Percentiles rank a stretch among this genome's conserved stretches.
These are phyloP conservation scores for Debaryomyces tyrocola DNA, from an alignment of 805 yeast species.

Conservation along the genomic window DNA sequence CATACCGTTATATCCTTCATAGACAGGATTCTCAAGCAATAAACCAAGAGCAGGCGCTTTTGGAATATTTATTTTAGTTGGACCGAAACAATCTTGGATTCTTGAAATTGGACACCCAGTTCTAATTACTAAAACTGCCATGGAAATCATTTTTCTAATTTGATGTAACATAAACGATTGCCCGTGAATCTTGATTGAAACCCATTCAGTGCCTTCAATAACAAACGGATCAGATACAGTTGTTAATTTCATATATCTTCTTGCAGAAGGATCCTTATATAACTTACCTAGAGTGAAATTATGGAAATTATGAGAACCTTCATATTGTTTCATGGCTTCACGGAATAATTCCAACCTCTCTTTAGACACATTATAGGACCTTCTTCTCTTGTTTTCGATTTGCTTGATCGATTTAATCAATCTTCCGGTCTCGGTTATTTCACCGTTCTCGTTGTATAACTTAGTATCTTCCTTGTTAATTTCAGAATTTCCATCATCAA, in stretches of 20 bases:
- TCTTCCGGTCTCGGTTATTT: conserved; percentile 31
- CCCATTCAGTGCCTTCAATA: conserved; percentile 94
- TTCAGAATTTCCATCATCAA: conserved; percentile 5
- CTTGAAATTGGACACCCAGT: conserved; percentile 81
- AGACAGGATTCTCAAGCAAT: conserved; percentile 87
- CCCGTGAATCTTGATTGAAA: conserved; percentile 93
- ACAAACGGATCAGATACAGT: conserved; percentile 85
- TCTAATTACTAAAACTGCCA: conserved; percentile 85
- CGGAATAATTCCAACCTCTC: conserved; percentile 66
- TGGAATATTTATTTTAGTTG: conserved; percentile 81
- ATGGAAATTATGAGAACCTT: conserved; percentile 91
- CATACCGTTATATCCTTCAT: conserved; percentile 76
- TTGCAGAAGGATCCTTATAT: conserved; percentile 82
- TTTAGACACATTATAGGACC: conserved; percentile 63
- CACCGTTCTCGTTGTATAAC: conserved; percentile 35
- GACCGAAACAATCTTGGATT: conserved; percentile 73
- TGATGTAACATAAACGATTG: conserved; percentile 98
- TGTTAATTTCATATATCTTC: conserved; percentile 76
- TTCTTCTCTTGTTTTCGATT: conserved; percentile 65
- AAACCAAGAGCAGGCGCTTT: conserved; percentile 97
- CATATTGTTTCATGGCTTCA: conserved; percentile 66
- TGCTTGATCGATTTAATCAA: conserved; percentile 54
- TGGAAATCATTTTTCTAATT: conserved; percentile 95
- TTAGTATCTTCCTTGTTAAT: conserved; percentile 6
- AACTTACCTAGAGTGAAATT: conserved; percentile 82